phyloP scores from a whole-genome alignment of 352 stramenopile genomes.

The Peronospora destructor region DNA sequence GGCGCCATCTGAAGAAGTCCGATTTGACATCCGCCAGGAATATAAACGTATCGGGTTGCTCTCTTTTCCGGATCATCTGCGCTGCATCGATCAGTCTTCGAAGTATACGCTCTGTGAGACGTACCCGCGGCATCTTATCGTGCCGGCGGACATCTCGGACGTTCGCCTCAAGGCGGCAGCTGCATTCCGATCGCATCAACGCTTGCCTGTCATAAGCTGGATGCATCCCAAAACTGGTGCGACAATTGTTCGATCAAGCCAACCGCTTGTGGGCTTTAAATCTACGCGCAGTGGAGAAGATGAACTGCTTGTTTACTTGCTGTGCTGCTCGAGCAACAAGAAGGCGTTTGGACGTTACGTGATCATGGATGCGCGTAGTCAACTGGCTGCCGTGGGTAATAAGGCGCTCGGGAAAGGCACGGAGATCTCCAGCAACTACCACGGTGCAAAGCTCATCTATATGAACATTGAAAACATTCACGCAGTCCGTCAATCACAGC shows the following conservation, averaged over 20 bases:
- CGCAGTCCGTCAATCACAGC: conserved; percentile 90
- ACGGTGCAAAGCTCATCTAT: conserved; percentile 90
- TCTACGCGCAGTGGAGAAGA: conserved; percentile 69
- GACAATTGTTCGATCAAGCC: conserved; percentile 75
- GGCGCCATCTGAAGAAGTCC: conserved; percentile 64
- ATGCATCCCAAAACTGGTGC: conserved; percentile 63
- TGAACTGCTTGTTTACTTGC: conserved; percentile 59
- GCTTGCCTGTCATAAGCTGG: conserved; percentile 72
- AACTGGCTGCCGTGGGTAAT: conserved; percentile 80
- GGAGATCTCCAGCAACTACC: conserved; percentile 94
- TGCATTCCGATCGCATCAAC: conserved; percentile 60
- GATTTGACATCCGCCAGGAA: conserved; percentile 73
- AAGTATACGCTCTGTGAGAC: conserved; percentile 88
- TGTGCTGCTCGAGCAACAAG: conserved; percentile 58
- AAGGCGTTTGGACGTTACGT: conserved; percentile 50
- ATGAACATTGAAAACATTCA: conserved; percentile 99
- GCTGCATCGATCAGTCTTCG: conserved; percentile 70
- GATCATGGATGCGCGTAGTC: conserved; percentile 79
- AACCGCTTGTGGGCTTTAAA: conserved; percentile 76
- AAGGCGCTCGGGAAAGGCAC: conserved; percentile 92
- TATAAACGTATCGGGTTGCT: conserved; percentile 76
- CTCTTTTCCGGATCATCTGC: conserved; percentile 47
- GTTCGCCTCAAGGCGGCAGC: conserved; percentile 69
- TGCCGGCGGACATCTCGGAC: conserved; percentile 89
- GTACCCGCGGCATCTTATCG: conserved; percentile 91